A percentile compares a stretch with the other conserved stretches of the same genome.
Evolutionary conservation across 441 rosid species (phyloP).

Genomic region (Gossypium schwendimanii): DNA sequence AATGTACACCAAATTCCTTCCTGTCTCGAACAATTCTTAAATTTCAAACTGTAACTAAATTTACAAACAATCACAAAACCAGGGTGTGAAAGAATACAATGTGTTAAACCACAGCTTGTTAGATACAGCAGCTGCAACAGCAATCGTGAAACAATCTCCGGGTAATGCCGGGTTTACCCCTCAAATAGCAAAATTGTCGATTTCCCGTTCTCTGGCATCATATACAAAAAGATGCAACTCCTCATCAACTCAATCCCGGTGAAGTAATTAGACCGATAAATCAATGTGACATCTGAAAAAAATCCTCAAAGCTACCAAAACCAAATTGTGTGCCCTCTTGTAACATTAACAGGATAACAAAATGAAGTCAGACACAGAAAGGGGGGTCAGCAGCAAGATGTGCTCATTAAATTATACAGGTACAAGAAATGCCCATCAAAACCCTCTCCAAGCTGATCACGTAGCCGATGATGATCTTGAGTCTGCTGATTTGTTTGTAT

Average conservation of each 20-base stretch:
- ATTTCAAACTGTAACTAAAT: constrained; percentile 23
- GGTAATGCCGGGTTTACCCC: constrained; percentile 23
- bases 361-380: constrained; percentile 46
- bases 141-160: constrained; percentile 27
- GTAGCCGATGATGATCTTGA: constrained; percentile 43
- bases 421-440: constrained; percentile 18
- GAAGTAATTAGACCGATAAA: constrained; percentile 30
- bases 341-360: constrained; percentile 23
- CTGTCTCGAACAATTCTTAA: constrained; percentile 7
- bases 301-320: constrained; percentile 37
- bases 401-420: constrained; percentile 20
- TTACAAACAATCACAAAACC: constrained; percentile 34
- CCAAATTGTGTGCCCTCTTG: constrained; percentile 33
- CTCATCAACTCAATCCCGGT: constrained; percentile 21
- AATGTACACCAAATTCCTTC: constrained; percentile 24
- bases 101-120: constrained; percentile 39
- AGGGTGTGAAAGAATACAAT: constrained; percentile 35
- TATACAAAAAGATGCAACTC: constrained; percentile 31
- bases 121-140: constrained; percentile 44
- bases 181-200: constrained; percentile 19
- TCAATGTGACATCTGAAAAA: constrained; percentile 27
- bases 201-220: constrained; percentile 23
- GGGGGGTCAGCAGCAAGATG: constrained; percentile 32
- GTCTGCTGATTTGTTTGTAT: constrained; percentile 51
- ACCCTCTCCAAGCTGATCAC: constrained; percentile 29